Percentiles rank a stretch among this genome's conserved stretches.
Evolutionary conservation across 345 rosid species (phyloP).

Genomic region (Moringa oleifera): DNA sequence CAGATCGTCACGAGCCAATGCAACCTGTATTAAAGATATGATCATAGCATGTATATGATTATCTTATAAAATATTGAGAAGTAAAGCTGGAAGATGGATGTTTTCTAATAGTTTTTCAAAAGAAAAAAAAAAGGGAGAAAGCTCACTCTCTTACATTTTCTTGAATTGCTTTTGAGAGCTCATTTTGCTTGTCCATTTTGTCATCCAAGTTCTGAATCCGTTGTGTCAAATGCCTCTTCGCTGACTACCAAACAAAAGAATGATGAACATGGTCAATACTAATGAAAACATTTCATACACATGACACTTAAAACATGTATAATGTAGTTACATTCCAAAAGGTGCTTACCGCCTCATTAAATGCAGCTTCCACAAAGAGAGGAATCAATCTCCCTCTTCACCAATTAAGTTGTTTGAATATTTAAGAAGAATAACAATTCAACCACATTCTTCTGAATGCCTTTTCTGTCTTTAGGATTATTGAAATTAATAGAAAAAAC

Average conservation of each 20-base stretch:
- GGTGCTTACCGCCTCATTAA: conserved; percentile 7
- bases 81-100: no score
- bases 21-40: conserved; percentile 47
- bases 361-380: background rate
- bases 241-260: conserved; percentile 46
- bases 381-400: no score
- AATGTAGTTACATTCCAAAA: background rate
- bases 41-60: background rate
- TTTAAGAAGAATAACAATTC: background rate
- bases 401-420: background rate
- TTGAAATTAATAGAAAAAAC: no score
- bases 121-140: background rate
- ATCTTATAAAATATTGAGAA: background rate
- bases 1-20: conserved; percentile 52
- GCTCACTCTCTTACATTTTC: conserved; percentile 40
- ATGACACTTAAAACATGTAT: background rate
- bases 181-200: conserved; percentile 76
- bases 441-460: no score
- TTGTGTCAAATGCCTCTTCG: conserved; percentile 79
- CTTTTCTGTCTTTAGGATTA: no score
- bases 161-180: conserved; percentile 62
- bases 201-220: conserved; percentile 67
- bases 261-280: background rate
- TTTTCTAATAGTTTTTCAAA: no score
- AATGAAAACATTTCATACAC: background rate